phyloP scores from a whole-genome alignment of 2,329 filamentous ascomycete genomes.

The Aspergillus glaucus region DNA sequence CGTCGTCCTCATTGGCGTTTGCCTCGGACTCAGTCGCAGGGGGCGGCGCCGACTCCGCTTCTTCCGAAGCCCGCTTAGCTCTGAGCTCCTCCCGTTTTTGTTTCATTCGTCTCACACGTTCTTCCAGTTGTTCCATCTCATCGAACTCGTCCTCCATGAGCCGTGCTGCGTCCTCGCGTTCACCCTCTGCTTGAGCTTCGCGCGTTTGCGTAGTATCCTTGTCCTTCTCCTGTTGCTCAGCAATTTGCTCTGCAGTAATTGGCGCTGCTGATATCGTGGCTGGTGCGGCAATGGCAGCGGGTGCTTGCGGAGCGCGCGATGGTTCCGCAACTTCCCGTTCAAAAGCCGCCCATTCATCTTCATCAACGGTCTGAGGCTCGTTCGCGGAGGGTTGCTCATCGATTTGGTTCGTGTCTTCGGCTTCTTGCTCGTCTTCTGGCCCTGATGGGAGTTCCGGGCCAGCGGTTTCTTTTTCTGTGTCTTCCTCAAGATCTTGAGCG shows the following conservation, averaged over 20 bases:
- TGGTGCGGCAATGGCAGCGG: slow-evolving; percentile 30
- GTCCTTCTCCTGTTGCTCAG: slow-evolving; percentile 47
- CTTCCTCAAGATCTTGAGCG: slow-evolving; percentile 18
- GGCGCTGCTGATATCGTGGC: slow-evolving; percentile 65
- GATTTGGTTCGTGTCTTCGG: slow-evolving; percentile 3
- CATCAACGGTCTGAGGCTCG: slow-evolving; percentile 47
- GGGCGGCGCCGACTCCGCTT: slow-evolving; percentile 19
- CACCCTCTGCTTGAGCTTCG: slow-evolving; percentile 56
- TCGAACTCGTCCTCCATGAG: slow-evolving; percentile 73
- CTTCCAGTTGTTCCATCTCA: slow-evolving; percentile 74
- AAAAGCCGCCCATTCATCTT: slow-evolving; percentile 81
- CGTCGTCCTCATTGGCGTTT: slow-evolving; percentile 31
- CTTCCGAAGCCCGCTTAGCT: slow-evolving; percentile 28
- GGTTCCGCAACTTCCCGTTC: slow-evolving; percentile 67
- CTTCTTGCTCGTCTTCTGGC: slow-evolving; percentile 8
- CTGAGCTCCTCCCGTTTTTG: slow-evolving; percentile 64
- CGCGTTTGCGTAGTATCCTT: slow-evolving; percentile 38
- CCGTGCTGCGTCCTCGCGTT: slow-evolving; percentile 68
- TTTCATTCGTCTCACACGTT: slow-evolving; percentile 61
- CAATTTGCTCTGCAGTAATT: slow-evolving; percentile 58
- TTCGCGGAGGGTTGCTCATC: slow-evolving; percentile 4
- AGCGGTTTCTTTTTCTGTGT: slow-evolving; percentile 20
- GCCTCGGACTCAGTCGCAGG: slow-evolving; percentile 26
- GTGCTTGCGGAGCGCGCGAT: slow-evolving; percentile 26
- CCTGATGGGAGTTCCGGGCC: slow-evolving; percentile 16